phyloP scores from a whole-genome alignment of 163 green algal species.

The Chlamydomonas reinhardtii region DNA sequence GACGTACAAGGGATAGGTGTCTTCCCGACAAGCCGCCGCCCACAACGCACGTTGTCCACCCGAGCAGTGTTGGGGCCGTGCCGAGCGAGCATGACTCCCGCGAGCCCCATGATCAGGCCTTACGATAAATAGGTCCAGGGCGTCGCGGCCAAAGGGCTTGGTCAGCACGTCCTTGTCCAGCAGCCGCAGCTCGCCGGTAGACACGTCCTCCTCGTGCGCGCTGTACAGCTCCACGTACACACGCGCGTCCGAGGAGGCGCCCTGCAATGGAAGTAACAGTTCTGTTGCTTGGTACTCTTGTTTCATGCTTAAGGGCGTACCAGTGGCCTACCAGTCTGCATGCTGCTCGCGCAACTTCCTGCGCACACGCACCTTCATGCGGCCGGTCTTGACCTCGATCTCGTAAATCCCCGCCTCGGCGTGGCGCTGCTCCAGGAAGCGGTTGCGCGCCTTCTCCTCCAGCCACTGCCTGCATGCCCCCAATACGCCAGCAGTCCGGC shows the following conservation, averaged over 20 bases:
- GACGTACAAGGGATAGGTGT: too few relatives aligned
- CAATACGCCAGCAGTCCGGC: not conserved
- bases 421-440: slow-evolving; percentile 58
- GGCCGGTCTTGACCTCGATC: slow-evolving; percentile 66
- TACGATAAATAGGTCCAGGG: slow-evolving; percentile 69
- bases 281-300: too few relatives aligned
- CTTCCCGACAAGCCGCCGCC: too few relatives aligned
- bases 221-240: slow-evolving; percentile 72
- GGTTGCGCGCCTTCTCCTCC: slow-evolving; percentile 68
- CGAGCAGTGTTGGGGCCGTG: too few relatives aligned
- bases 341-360: not conserved
- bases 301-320: too few relatives aligned
- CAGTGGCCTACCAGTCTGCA: too few relatives aligned
- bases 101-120: too few relatives aligned
- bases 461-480: slow-evolving; percentile 64
- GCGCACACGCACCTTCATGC: slow-evolving; percentile 60
- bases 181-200: slow-evolving; percentile 65
- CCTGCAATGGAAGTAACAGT: slow-evolving; percentile 50
- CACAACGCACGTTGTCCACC: too few relatives aligned
- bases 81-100: too few relatives aligned
- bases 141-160: slow-evolving; percentile 58
- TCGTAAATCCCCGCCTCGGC: slow-evolving; percentile 61
- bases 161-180: slow-evolving; percentile 55
- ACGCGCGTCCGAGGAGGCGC: slow-evolving; percentile 71
- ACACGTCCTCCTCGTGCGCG: slow-evolving; percentile 47